Evolutionary conservation across 257 asterid genomes (phyloP).

Genomic region (Henckelia pumila): DNA sequence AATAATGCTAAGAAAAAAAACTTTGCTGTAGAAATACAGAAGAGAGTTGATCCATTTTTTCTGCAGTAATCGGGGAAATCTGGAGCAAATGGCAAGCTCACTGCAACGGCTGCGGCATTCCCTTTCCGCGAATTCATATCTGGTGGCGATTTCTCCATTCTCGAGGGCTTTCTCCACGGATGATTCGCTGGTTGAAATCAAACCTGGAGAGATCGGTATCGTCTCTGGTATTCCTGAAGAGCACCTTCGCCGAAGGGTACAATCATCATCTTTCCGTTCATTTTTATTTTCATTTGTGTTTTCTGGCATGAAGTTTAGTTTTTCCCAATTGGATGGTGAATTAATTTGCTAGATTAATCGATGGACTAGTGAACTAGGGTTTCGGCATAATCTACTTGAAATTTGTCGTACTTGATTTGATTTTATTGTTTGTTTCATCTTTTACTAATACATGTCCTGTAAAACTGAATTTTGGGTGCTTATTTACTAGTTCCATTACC

Average conservation of each 20-base stretch:
- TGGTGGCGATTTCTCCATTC: slow-evolving; percentile 36
- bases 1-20: no score
- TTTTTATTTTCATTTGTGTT: neutral
- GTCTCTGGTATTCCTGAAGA: slow-evolving; percentile 89
- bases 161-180: slow-evolving; percentile 60
- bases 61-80: slow-evolving; percentile 15
- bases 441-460: neutral
- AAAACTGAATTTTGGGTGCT: neutral
- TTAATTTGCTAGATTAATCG: neutral
- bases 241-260: slow-evolving; percentile 78
- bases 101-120: slow-evolving; percentile 52
- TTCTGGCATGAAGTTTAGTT: neutral
- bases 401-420: neutral
- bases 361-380: slow-evolving; percentile 3
- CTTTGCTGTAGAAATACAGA: neutral
- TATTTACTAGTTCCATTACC: neutral
- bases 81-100: slow-evolving; percentile 61
- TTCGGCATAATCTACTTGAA: slow-evolving; percentile 5
- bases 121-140: slow-evolving; percentile 41
- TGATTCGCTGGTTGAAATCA: slow-evolving; percentile 66
- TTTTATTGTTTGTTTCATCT: neutral
- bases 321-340: neutral
- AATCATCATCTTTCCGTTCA: neutral
- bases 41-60: slow-evolving; percentile 7
- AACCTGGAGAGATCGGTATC: slow-evolving; percentile 82